phyloP scores from a whole-genome alignment of 202 grass and related monocot genomes.

The Schoenoplectus triqueter region DNA sequence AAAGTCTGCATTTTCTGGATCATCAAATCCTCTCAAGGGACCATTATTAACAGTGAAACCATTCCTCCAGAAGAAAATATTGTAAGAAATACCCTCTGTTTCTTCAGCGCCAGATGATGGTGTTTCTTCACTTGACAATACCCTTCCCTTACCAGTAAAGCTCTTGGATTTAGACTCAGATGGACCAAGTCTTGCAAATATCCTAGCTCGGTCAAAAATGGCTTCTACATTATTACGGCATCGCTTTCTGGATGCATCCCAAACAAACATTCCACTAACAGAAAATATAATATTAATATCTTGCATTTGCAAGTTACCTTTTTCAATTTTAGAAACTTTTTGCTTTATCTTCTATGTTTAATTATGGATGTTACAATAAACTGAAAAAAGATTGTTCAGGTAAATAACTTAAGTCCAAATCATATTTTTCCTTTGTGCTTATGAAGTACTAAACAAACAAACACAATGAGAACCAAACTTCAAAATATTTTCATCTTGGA shows the following conservation, averaged over 20 bases:
- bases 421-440: background rate
- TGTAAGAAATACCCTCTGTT: slow-evolving; percentile 58
- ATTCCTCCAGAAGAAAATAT: slow-evolving; percentile 83
- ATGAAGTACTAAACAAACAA: background rate
- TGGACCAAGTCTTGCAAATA: slow-evolving; percentile 57
- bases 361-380: background rate
- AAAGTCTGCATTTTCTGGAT: slow-evolving; percentile 86
- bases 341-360: background rate
- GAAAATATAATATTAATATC: background rate
- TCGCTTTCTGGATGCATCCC: slow-evolving; percentile 64
- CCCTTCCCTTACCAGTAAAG: slow-evolving; percentile 73
- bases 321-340: background rate
- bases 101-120: slow-evolving; percentile 57
- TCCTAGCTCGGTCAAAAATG: slow-evolving; percentile 81
- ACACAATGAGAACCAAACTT: background rate
- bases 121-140: slow-evolving; percentile 61
- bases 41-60: slow-evolving; percentile 93
- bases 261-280: slow-evolving; percentile 73
- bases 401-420: background rate
- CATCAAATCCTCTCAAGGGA: slow-evolving; percentile 85
- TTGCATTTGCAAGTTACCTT: background rate
- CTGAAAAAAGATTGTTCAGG: background rate
- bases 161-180: slow-evolving; percentile 57
- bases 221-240: slow-evolving; percentile 52
- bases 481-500: slow-evolving; percentile 6